Evolutionary conservation across 139 green algal genomes (phyloP), one percentile per base, ranked within the genome.

Genomic region (Chlamydomonas sp.): DNA sequence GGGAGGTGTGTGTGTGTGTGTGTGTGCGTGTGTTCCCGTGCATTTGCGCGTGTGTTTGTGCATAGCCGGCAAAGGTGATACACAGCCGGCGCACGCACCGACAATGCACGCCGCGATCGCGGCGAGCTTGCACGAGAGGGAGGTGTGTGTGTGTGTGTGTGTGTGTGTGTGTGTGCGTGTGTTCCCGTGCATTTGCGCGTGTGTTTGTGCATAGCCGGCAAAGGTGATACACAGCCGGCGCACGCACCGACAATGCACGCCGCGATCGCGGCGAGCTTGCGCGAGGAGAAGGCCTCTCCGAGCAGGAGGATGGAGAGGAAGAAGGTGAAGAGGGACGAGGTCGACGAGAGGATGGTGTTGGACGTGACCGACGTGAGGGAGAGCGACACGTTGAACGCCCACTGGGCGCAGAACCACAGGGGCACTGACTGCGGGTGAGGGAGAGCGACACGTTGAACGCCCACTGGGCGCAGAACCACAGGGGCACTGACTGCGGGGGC

Each of bases 321-420:
- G 74, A 91, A 96, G 3, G 94, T 97, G 84, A 98, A 97, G 26
- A 98, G 79, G 47, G 72, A 79, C 37, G 88, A 90, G 30, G 87
- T 83, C n/a, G 83, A 92, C 57, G 80, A 90, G 4, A 98, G 77
- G 43, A 98, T 93, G 34, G 92, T 97, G 84, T 98, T 98, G 73
- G 79, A 90, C 3, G 89, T 98, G n/a, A 98, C 92, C 26, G 77
- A 87, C 2, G 94, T 98, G 43, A 76, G 50, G 8, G 64, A 48
- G 47, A 98, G 79, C 2, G 82, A 92, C 22, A 72, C 20, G 68
- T 97, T 98, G 85, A 98, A 98, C 29, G 83, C 82, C 6, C 89
- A 74, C 80, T 98, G 94, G 0, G 92, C 93, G 1, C 82, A 3
- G 73, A 97, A 97, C 92, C 91, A 98, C 4, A 98, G 61, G 3